Percentiles rank a stretch among this genome's conserved stretches.
Evolutionary conservation across 192 early-diverging fungal genomes (phyloP).

Genomic region (Backusella australiensis): DNA sequence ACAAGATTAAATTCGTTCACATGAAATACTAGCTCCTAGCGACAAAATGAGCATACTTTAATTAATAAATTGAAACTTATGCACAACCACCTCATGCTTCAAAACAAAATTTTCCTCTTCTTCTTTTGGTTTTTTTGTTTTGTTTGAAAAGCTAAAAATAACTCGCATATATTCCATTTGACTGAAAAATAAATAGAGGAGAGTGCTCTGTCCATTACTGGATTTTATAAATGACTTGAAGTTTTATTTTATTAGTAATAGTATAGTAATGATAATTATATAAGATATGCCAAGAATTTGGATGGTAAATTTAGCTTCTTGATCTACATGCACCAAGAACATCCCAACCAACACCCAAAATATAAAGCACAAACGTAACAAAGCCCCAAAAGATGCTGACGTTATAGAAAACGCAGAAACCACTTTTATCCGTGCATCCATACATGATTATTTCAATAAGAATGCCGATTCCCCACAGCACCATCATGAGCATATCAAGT

Average conservation of each 20-base stretch:
- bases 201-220: too few species aligned
- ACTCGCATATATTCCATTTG: background rate
- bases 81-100: background rate
- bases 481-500: slow-evolving; percentile 29
- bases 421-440: slow-evolving; percentile 17
- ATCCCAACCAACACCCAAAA: slow-evolving; percentile 26
- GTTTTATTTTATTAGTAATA: background rate
- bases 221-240: background rate
- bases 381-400: slow-evolving; percentile 41
- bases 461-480: slow-evolving; percentile 34
- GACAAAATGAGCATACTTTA: background rate
- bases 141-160: background rate
- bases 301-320: background rate
- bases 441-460: slow-evolving; percentile 27
- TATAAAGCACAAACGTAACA: slow-evolving; percentile 24
- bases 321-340: slow-evolving; percentile 19
- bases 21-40: background rate
- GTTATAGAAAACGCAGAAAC: slow-evolving; percentile 41
- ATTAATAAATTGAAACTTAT: background rate
- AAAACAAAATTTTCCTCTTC: background rate
- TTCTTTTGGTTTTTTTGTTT: background rate
- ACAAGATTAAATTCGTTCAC: background rate
- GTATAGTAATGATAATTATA: background rate
- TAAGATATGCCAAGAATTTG: background rate
- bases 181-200: background rate